A percentile compares a stretch with the other conserved stretches of the same genome.
These are phyloP conservation scores for Talaromyces proteolyticus DNA, from an alignment of 495 filamentous ascomycete species.

Conservation along the genomic window DNA sequence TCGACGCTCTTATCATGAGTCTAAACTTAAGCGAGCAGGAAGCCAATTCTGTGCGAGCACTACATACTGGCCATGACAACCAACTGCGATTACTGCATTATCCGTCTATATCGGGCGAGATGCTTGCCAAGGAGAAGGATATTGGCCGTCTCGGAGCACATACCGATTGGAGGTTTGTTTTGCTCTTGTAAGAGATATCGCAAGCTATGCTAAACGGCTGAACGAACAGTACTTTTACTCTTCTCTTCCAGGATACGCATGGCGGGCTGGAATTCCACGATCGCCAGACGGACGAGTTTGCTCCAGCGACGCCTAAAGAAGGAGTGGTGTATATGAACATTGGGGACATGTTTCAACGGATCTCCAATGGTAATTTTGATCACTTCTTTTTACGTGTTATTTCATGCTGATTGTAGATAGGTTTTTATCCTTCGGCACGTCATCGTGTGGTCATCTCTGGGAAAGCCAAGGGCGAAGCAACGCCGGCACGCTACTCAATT, in stretches of 20 bases:
- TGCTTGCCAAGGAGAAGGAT: constrained; percentile 33
- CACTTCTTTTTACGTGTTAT: background rate
- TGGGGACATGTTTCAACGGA: constrained; percentile 56
- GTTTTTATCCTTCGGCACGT: background rate
- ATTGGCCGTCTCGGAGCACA: constrained; percentile 47
- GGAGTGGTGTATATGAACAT: constrained; percentile 56
- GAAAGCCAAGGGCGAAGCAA: background rate
- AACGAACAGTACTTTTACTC: constrained; percentile 36
- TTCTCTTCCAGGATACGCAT: constrained; percentile 45
- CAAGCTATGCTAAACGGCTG: constrained; percentile 7
- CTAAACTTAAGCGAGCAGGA: constrained; percentile 37
- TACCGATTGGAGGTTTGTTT: constrained; percentile 38
- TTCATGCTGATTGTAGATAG: background rate
- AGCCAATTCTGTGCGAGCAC: constrained; percentile 13
- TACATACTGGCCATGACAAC: constrained; percentile 16
- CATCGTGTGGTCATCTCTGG: background rate
- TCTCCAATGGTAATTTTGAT: constrained; percentile 46
- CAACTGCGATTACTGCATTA: constrained; percentile 41
- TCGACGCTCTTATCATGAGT: constrained; percentile 34
- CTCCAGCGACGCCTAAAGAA: constrained; percentile 30
- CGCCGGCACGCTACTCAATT: constrained; percentile 48
- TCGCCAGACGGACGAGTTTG: constrained; percentile 30
- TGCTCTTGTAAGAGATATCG: background rate
- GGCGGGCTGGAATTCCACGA: constrained; percentile 48
- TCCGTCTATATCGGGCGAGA: constrained; percentile 42